phyloP scores from a whole-genome alignment of 1,284 basidiomycete genomes.

The Heterobasidion annosum region DNA sequence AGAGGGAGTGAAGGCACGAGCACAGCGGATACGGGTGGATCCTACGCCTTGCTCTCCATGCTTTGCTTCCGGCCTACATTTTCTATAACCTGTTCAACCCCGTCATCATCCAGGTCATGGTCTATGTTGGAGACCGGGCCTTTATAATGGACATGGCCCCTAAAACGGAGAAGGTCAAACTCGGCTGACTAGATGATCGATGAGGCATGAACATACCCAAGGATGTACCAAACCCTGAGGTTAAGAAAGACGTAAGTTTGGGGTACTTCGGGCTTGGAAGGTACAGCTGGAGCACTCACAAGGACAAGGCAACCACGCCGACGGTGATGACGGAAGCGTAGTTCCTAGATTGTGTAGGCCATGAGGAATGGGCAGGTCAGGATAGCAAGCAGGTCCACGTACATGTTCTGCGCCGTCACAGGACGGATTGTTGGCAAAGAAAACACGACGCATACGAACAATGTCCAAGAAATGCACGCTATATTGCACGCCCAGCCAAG shows the following conservation, averaged over 20 bases:
- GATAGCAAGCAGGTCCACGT: constrained; percentile 36
- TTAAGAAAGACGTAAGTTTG: not conserved
- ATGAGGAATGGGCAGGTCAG: not conserved
- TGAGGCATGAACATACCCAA: constrained; percentile 8
- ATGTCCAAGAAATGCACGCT: constrained; percentile 61
- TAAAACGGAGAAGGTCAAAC: not conserved
- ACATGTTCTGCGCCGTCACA: constrained; percentile 67
- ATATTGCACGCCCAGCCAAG: constrained; percentile 60
- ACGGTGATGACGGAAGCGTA: constrained; percentile 49
- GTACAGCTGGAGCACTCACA: not conserved
- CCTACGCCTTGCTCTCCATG: not conserved
- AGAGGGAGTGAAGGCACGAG: too few relatives aligned
- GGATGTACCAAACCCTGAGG: constrained; percentile 10
- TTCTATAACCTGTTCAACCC: not conserved
- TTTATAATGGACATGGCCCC: constrained; percentile 13
- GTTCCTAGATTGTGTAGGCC: constrained; percentile 26
- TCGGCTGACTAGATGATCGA: constrained; percentile 1
- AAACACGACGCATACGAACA: constrained; percentile 64
- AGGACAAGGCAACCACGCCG: constrained; percentile 19
- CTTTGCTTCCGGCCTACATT: not conserved
- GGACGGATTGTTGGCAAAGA: constrained; percentile 64
- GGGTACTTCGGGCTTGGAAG: too few relatives aligned
- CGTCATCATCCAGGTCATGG: not conserved
- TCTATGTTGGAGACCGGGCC: constrained; percentile 9
- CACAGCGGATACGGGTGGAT: too few relatives aligned